Conservation (phyloP, 129 eudicot genomes). For the Gnaphalium uliginosum region DNA sequence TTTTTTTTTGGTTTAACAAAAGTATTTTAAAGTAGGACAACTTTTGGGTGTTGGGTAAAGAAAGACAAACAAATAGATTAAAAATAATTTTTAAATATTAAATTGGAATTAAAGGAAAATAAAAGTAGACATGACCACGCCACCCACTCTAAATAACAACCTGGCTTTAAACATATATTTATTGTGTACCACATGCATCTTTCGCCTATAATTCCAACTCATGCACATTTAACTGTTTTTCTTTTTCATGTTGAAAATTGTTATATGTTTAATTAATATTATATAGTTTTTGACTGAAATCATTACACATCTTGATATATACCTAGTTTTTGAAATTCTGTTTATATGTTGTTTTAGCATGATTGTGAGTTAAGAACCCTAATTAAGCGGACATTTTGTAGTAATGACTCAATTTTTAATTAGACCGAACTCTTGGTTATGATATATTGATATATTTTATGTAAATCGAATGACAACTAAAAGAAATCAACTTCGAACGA, state of each 20-base stretch:
- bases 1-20: not conserved
- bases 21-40: constrained; percentile 19
- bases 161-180: constrained; percentile 30
- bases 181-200: constrained; percentile 32
- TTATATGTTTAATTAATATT: not conserved
- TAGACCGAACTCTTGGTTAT: too few species aligned
- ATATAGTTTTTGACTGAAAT: not conserved
- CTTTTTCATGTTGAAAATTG: not conserved
- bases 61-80: constrained; percentile 34
- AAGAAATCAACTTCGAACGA: too few species aligned
- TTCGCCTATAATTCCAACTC: constrained; percentile 36
- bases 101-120: constrained; percentile 21
- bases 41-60: constrained; percentile 42
- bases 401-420: too few species aligned
- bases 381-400: not conserved
- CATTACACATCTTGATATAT: not conserved
- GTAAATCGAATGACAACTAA: too few species aligned
- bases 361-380: not conserved
- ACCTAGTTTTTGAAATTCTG: not conserved
- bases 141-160: constrained; percentile 31
- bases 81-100: not conserved
- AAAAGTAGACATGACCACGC: constrained; percentile 46
- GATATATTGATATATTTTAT: too few species aligned
- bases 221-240: constrained; percentile 5
- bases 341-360: not conserved